Base-by-base conservation (phyloP, 2,329 filamentous ascomycete species). In the Pleomassaria siparia region DNA sequence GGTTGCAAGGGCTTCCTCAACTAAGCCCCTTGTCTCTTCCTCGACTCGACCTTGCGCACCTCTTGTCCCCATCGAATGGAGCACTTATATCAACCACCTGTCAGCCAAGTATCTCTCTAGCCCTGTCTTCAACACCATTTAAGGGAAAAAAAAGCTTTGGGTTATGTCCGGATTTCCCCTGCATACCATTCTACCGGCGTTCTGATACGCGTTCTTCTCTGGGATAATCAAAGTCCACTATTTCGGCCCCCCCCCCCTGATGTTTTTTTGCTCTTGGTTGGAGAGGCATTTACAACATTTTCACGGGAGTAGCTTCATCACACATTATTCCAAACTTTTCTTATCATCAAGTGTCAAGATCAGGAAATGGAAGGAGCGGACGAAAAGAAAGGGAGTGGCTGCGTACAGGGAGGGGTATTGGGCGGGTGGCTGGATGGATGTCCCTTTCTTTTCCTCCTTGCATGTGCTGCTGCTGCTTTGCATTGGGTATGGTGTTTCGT, bases 1-100 rank as follows among this genome's bases (percentile, higher is more conserved):
- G 91, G 90, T 40, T 99, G 94, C 79, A 99, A 99, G 79, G 94
- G 94, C 55, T 99, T 97, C 78, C 89, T 99, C 74, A 99, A 99
- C 75, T 99, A 80, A 83, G 49, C 29, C 28, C n/a, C 22, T 16
- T 2, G 13, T 39, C 9, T 12, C 16, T 5, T 29, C 28, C 32
- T 35, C 16, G 32, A 6, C 13, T 3, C n/a, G 2, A 22, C 11
- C 5, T 12, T 37, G 35, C 35, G n/a, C 37, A 26, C 36, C 7
- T 25, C 5, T 29, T 15, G 5, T 28, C 16, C 28, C 16, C 13
- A 20, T 18, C n/a, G 15, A 35, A 9, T 11, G 13, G 15, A 35
- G 16, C 16, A 18, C 16, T 20, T 18, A 35, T 7, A 18, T 18
- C 3, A 35, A 35, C 32, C 12, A 25, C 37, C 8, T 40, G 24